Evolutionary conservation across 495 filamentous ascomycete genomes (phyloP).

Genomic region (Lepidopterella palustris): DNA sequence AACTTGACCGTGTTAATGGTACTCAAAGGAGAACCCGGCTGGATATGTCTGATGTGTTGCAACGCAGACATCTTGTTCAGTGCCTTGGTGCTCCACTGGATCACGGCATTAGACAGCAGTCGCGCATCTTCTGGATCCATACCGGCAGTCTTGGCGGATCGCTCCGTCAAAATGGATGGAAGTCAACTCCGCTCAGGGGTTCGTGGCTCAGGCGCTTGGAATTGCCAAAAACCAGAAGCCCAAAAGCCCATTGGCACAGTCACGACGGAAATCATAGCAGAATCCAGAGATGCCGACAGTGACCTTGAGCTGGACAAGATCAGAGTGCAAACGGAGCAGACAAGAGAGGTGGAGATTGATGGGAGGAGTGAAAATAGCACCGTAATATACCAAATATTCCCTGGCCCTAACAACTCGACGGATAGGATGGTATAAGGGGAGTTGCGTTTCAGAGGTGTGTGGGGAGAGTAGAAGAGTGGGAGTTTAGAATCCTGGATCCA

Average conservation of each 20-base stretch:
- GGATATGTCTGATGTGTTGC: slow-evolving; percentile 53
- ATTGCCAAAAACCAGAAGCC: no score
- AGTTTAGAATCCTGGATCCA: background rate
- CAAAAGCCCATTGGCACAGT: background rate
- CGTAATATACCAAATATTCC: background rate
- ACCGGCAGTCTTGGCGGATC: no score
- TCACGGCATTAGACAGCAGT: no score
- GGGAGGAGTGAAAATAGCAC: slow-evolving; percentile 4
- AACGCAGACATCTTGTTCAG: slow-evolving; percentile 44
- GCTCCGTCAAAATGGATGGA: no score
- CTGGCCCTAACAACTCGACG: background rate
- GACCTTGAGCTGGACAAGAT: slow-evolving; percentile 14
- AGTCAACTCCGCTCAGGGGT: no score
- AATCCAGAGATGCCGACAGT: background rate
- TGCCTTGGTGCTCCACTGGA: background rate
- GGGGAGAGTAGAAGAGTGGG: background rate
- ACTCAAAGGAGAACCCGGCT: slow-evolving; percentile 48
- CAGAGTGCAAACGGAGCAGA: slow-evolving; percentile 15
- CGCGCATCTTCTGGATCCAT: no score
- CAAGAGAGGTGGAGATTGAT: slow-evolving; percentile 16
- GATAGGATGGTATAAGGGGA: background rate
- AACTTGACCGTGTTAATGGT: slow-evolving; percentile 48
- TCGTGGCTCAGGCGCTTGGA: no score
- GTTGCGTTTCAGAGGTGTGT: background rate
- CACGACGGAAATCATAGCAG: background rate